A percentile compares a stretch with the other conserved stretches of the same genome.
Evolutionary conservation across 2,329 filamentous ascomycete genomes (phyloP).

Genomic region (Shiraia bambusicola): DNA sequence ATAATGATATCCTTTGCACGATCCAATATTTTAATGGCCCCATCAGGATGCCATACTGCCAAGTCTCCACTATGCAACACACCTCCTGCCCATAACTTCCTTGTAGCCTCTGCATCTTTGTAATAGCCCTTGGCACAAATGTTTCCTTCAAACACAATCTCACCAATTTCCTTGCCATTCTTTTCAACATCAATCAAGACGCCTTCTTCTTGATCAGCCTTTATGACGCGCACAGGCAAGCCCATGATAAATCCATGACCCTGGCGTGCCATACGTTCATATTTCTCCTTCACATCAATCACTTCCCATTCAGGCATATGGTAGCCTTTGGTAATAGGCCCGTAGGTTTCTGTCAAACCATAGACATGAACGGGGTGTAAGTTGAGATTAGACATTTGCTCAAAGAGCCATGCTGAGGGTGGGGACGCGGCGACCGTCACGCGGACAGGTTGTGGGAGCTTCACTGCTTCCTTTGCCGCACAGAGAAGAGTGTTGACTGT

Average conservation of each 20-base stretch:
- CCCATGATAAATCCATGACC: slow-evolving; percentile 88
- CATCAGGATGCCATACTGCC: slow-evolving; percentile 90
- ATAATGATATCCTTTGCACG: slow-evolving; percentile 98
- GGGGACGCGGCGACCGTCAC: slow-evolving; percentile 94
- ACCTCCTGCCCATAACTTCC: slow-evolving; percentile 83
- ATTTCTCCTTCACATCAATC: slow-evolving; percentile 74
- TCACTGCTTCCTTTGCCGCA: slow-evolving; percentile 71
- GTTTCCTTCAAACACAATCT: slow-evolving; percentile 86
- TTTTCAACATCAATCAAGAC: slow-evolving; percentile 66
- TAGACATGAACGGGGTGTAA: slow-evolving; percentile 92
- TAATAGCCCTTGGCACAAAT: slow-evolving; percentile 92
- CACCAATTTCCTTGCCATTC: slow-evolving; percentile 75
- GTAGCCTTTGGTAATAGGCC: slow-evolving; percentile 93
- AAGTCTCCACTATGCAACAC: slow-evolving; percentile 87
- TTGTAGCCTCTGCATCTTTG: slow-evolving; percentile 82
- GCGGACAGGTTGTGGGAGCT: slow-evolving; percentile 68
- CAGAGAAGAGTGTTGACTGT: slow-evolving; percentile 96
- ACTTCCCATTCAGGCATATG: slow-evolving; percentile 80
- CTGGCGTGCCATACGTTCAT: slow-evolving; percentile 87
- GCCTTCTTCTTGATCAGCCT: slow-evolving; percentile 70
- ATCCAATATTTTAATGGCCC: slow-evolving; percentile 88
- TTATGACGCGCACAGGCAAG: slow-evolving; percentile 78
- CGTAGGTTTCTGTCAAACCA: slow-evolving; percentile 85
- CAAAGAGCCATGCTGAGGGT: slow-evolving; percentile 85
- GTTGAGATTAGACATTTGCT: slow-evolving; percentile 87